Evolutionary conservation across 352 stramenopile genomes (phyloP).

Genomic region (Phytophthora ramorum): DNA sequence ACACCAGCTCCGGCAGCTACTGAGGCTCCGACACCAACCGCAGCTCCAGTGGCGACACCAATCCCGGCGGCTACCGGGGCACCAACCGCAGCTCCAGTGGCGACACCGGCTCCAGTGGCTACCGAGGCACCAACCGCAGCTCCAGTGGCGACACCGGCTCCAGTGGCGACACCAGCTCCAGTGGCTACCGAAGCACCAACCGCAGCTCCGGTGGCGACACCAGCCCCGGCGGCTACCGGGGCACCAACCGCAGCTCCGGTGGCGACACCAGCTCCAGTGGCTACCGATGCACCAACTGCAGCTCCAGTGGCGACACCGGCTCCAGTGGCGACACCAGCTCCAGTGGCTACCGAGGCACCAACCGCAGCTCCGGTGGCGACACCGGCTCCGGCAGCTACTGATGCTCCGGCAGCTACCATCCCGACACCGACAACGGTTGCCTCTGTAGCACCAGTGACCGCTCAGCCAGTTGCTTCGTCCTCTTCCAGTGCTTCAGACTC

Average conservation of each 20-base stretch:
- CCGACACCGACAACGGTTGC: constrained; percentile 8
- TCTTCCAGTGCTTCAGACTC: constrained; percentile 16
- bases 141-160: constrained; percentile 5
- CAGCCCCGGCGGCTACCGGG: background rate
- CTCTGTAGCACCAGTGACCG: constrained; percentile 8
- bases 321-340: constrained; percentile 15
- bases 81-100: constrained; percentile 11
- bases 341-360: too few species aligned
- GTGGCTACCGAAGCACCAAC: background rate
- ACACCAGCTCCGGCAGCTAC: background rate
- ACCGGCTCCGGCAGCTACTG: too few species aligned
- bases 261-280: background rate
- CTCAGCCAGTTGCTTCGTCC: constrained; percentile 15
- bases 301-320: constrained; percentile 17
- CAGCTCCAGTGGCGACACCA: constrained; percentile 19
- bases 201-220: too few species aligned
- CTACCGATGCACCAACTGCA: constrained; percentile 7
- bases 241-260: background rate
- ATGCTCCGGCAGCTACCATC: background rate
- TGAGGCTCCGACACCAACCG: constrained; percentile 11
- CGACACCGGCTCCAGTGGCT: too few species aligned
- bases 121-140: constrained; percentile 9
- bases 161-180: constrained; percentile 14
- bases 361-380: constrained; percentile 11
- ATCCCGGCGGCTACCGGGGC: too few species aligned